These are phyloP conservation scores for Clavispora carvajalis DNA, from an alignment of 805 yeast species.

Conservation along the genomic window DNA sequence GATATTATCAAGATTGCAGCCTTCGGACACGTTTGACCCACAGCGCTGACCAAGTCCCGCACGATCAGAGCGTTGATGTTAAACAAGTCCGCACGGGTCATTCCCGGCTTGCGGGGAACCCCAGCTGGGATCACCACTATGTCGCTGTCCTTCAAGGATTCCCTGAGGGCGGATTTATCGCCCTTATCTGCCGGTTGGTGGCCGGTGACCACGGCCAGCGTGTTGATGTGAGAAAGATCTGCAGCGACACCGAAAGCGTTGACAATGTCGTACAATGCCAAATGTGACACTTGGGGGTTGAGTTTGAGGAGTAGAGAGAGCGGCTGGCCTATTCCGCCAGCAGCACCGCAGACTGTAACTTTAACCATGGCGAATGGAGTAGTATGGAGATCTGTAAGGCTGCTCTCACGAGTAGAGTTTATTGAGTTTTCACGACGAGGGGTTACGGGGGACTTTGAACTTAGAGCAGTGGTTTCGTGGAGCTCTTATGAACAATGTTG, in stretches of 20 bases:
- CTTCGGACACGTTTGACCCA: slow-evolving; percentile 34
- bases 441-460: no score
- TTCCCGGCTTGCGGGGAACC: slow-evolving; percentile 45
- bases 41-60: slow-evolving; percentile 38
- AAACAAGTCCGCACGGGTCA: slow-evolving; percentile 44
- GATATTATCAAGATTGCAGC: slow-evolving; percentile 43
- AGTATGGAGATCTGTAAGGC: no score
- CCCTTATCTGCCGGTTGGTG: slow-evolving; percentile 36
- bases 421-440: no score
- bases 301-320: slow-evolving; percentile 39
- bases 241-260: slow-evolving; percentile 45
- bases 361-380: slow-evolving; percentile 27
- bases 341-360: slow-evolving; percentile 46
- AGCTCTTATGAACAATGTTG: no score
- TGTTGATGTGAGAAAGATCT: slow-evolving; percentile 38
- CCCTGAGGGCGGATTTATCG: slow-evolving; percentile 31
- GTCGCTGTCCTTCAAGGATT: slow-evolving; percentile 34
- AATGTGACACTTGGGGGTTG: slow-evolving; percentile 33
- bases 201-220: slow-evolving; percentile 37
- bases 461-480: no score
- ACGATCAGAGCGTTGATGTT: slow-evolving; percentile 42
- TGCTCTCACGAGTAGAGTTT: no score
- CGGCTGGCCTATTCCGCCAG: slow-evolving; percentile 47
- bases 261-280: slow-evolving; percentile 39
- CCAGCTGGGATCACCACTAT: slow-evolving; percentile 44